These are phyloP conservation scores for Trichoderma sp. DNA, from an alignment of 2,329 filamentous ascomycete species.

Conservation along the genomic window DNA sequence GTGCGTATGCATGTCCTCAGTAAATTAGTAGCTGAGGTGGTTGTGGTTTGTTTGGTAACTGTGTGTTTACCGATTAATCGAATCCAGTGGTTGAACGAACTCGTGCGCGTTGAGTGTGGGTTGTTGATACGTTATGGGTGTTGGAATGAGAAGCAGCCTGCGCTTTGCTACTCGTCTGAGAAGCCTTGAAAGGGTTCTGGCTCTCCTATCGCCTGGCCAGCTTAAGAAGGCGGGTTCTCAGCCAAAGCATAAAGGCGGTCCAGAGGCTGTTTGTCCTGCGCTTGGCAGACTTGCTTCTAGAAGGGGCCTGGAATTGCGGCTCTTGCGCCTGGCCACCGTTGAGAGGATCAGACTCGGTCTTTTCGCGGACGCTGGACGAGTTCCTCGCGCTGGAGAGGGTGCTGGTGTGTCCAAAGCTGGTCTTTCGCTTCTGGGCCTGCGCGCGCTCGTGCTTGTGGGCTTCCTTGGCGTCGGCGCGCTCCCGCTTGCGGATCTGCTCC, in stretches of 20 bases:
- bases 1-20: background rate
- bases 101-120: background rate
- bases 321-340: conserved; percentile 37
- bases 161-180: background rate
- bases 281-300: conserved; percentile 50
- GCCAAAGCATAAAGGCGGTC: conserved; percentile 62
- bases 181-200: background rate
- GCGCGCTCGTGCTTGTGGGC: conserved; percentile 50
- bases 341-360: conserved; percentile 32
- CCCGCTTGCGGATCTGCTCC: conserved; percentile 55
- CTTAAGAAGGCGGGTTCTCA: conserved; percentile 51
- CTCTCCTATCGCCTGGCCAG: conserved; percentile 38
- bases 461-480: conserved; percentile 57
- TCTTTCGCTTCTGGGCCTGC: conserved; percentile 41
- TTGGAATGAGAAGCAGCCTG: background rate
- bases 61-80: background rate
- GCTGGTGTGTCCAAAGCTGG: conserved; percentile 29
- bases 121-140: background rate
- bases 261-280: conserved; percentile 59
- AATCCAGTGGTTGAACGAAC: background rate
- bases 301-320: conserved; percentile 42
- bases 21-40: background rate
- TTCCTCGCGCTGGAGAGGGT: conserved; percentile 34
- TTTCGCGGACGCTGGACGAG: conserved; percentile 36
- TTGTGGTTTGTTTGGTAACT: background rate